These are phyloP conservation scores for Wickerhamiella vanderwaltii DNA, from an alignment of 805 yeast species.

Conservation along the genomic window DNA sequence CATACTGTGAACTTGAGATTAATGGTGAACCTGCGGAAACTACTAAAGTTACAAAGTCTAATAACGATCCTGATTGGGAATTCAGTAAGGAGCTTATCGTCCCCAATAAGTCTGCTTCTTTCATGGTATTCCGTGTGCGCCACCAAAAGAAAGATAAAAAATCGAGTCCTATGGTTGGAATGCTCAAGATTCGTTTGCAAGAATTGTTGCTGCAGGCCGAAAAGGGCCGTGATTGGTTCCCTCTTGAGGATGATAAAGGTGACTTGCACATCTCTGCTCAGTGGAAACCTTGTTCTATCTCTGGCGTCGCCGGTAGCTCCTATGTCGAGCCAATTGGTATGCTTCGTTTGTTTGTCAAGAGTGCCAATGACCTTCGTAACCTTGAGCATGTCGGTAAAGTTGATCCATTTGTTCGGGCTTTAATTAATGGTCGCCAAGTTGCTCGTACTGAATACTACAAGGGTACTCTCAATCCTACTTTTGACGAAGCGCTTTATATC, in stretches of 20 bases:
- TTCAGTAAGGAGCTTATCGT: conserved; percentile 54
- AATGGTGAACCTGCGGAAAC: conserved; percentile 48
- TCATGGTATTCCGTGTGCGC: conserved; percentile 52
- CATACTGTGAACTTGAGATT: conserved; percentile 61
- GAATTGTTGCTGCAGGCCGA: conserved; percentile 67
- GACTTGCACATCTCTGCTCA: conserved; percentile 53
- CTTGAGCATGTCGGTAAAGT: conserved; percentile 80
- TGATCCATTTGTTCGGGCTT: conserved; percentile 79
- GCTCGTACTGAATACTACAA: conserved; percentile 63
- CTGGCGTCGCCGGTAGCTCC: conserved; percentile 59
- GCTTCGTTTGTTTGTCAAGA: conserved; percentile 53
- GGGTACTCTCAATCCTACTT: conserved; percentile 64
- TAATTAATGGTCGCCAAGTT: conserved; percentile 63
- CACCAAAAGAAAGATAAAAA: conserved; percentile 47
- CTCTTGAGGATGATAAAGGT: conserved; percentile 53
- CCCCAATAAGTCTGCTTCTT: conserved; percentile 57
- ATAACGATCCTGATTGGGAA: conserved; percentile 57
- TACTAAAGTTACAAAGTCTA: conserved; percentile 47
- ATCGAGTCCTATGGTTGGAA: conserved; percentile 43
- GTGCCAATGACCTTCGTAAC: conserved; percentile 66
- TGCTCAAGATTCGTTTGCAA: conserved; percentile 38
- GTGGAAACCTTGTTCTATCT: conserved; percentile 80
- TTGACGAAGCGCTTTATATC: conserved; percentile 72
- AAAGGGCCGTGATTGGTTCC: conserved; percentile 68
- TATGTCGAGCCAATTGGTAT: conserved; percentile 95